Conservation (phyloP, 179 eudicot species). For the Amaranthus tricolor region DNA sequence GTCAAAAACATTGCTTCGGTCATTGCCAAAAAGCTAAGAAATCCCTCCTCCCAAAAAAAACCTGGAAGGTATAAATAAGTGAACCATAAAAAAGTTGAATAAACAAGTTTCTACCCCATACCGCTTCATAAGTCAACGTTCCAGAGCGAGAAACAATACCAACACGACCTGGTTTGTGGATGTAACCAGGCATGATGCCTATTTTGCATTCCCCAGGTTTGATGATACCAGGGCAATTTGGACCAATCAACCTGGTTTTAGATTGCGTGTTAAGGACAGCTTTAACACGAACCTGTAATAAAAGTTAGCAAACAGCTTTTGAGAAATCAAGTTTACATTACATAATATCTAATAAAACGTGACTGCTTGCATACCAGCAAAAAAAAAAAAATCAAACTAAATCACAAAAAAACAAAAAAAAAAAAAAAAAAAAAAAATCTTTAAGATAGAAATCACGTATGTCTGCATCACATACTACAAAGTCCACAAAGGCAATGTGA, state of each 20-base stretch:
- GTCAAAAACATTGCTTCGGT: background rate
- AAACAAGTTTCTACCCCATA: no score
- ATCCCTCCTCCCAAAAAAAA: background rate
- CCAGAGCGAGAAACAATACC: slow-evolving; percentile 99
- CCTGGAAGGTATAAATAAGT: background rate
- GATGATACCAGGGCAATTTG: slow-evolving; percentile 97
- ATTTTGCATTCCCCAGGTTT: slow-evolving; percentile 99
- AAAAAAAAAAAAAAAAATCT: no score
- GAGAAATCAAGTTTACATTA: background rate
- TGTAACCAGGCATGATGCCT: slow-evolving; percentile 98
- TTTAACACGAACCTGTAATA: slow-evolving; percentile 78
- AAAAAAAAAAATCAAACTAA: background rate
- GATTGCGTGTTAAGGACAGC: slow-evolving; percentile 82
- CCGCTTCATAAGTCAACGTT: slow-evolving; percentile 98
- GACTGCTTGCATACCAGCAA: background rate
- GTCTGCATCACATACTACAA: background rate
- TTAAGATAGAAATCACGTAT: background rate
- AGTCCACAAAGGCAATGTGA: background rate
- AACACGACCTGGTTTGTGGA: slow-evolving; percentile 97
- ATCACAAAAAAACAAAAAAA: no score
- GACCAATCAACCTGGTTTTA: slow-evolving; percentile 91
- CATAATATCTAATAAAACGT: background rate
- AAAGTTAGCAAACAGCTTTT: slow-evolving; percentile 3
- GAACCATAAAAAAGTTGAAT: no score
- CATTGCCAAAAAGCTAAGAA: background rate